Base-by-base conservation (phyloP, 2,329 filamentous ascomycete species). In the Pseudogymnoascus destructans region DNA sequence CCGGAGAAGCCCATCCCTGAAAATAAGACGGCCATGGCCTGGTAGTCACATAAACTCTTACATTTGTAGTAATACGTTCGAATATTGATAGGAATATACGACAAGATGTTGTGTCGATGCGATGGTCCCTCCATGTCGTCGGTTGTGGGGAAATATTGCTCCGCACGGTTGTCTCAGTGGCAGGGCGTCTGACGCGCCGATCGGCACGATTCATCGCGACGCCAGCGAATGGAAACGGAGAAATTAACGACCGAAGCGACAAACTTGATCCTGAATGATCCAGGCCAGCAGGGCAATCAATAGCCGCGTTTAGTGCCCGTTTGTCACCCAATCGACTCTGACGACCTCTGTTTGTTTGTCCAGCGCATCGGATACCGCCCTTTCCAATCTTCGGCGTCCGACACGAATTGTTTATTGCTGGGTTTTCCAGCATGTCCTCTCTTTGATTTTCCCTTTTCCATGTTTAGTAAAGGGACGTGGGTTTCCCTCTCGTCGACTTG, bases 271-370 rank as follows among this genome's bases (percentile, higher is more conserved):
- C 46, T 52, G 23, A 52, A 52, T 52, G 46, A 52, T 52, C 46
- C 46, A 52, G 46, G 46, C 25, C 46, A 52, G 46, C 46, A 52
- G 46, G 46, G 46, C 25, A 52, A 52, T 52, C 25, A 52, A 52
- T 52, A 52, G 46, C 46, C 46, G 46, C 46, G 46, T 30, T 52
- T 52, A 30, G 46, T 52, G 46, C 46, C 46, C 46, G 46, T 52
- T 27, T 52, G 46, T 30, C 46, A 52, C 46, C 46, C 46, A 52
- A 52, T 52, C 25, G 46, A 52, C 23, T 30, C 13, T 10, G 6
- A 23, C 42, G 8, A 27, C 42, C 25, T 52, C 25, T 30, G 46
- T 30, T 52, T 30, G 25, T 17, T 30, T 30, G 46, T 30, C 46
- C 46, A 52, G 11, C 46, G 46, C 46, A 52, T 52, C 46, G 46